Evolutionary conservation across 1,139 yeast genomes (phyloP).

Genomic region (Candida smagusa): DNA sequence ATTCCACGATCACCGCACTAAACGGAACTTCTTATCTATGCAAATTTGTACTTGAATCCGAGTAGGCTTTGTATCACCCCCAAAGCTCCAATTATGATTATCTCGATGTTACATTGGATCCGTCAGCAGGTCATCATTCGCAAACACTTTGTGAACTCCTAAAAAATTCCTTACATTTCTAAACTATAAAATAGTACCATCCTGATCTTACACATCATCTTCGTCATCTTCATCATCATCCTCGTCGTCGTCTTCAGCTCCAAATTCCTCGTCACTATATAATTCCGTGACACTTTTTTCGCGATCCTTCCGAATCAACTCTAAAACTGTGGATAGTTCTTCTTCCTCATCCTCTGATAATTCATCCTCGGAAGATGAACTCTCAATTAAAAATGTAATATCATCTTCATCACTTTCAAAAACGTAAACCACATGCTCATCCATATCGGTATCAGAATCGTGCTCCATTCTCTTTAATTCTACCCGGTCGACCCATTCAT

Average conservation of each 20-base stretch:
- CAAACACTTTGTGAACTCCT: no score
- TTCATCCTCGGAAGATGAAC: slow-evolving; percentile 7
- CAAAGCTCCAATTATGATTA: no score
- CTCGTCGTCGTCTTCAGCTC: not conserved
- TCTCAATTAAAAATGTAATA: slow-evolving; percentile 23
- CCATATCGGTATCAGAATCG: slow-evolving; percentile 10
- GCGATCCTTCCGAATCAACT: slow-evolving; percentile 5
- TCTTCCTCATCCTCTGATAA: slow-evolving; percentile 9
- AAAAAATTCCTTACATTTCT: no score
- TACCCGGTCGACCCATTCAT: slow-evolving; percentile 21
- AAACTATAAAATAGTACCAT: no score
- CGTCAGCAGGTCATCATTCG: no score
- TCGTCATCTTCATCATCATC: not conserved
- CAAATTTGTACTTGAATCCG: no score
- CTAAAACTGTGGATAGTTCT: slow-evolving; percentile 12
- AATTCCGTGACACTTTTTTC: slow-evolving; percentile 3
- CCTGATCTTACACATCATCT: not conserved
- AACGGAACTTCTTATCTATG: no score
- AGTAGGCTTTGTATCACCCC: no score
- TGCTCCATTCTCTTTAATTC: slow-evolving; percentile 17
- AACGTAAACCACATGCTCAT: slow-evolving; percentile 7
- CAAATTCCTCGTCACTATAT: slow-evolving; percentile 4
- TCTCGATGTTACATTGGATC: no score
- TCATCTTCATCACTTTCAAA: slow-evolving; percentile 22
- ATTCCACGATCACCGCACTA: no score